Base-by-base conservation (phyloP, 202 grass and related monocot genomes). In the Elaeis oleifera region DNA sequence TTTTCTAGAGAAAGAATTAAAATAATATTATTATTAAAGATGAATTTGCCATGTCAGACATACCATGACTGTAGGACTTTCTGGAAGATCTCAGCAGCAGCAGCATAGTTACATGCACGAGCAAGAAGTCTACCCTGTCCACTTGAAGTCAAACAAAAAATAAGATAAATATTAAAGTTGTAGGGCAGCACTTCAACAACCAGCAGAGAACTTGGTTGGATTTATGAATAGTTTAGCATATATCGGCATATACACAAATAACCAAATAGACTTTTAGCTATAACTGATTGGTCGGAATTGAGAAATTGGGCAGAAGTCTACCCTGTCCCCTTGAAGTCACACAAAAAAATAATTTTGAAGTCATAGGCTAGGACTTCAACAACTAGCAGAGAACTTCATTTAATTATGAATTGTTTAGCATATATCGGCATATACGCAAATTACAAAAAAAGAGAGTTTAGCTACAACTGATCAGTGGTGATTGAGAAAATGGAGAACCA, bases 111-210 rank as follows among this genome's bases (percentile, higher is more conserved):
- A 70, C 77, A 81, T 75, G 88, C 77, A 77, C 79, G 79, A 78
- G 84, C 72, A 89, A 84, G 94, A 87, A 99, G 94, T 18, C 80
- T 73, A 49, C 94, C 94, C 94, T 99, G 88, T 94, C 82, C 89
- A 88, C 88, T 94, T 99, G 80, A 89, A 79, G 71, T 86, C 50
- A 86, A 79, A 81, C 69, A 71, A 84, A 78, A 81, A 66, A 64
- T 82, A 74, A 82, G 76, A 72, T 71, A 73, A 68, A 16, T 84
- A 62, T 64, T 50, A 56, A 54, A 63, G 36, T 14, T 2, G 36
- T 44, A 44, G 25, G 26, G 23, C 76, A 76, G 25, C 50, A 54
- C 31, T 54, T 22, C 16, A 63, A 26, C 49, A 71, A 60, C 15
- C 8, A 29, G 11, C 36, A 60, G 14, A 26, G 22, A 71, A 44